Evolutionary conservation across 345 rosid species (phyloP), one percentile per base, ranked within the genome.

Genomic region (Acer campestre): DNA sequence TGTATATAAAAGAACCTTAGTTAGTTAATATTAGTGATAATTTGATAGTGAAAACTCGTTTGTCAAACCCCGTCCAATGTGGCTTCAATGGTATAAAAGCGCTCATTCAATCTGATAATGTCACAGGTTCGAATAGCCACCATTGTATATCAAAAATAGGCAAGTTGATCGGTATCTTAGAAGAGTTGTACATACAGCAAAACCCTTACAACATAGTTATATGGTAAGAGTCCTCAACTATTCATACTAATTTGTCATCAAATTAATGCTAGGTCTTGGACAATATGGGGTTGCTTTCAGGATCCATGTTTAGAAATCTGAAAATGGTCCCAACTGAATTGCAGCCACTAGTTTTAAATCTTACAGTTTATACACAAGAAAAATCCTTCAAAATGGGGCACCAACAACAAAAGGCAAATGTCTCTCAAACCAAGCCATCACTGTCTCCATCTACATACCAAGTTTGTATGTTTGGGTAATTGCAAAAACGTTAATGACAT

Each of bases 271-370:
- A 8, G 29, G 13, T 23, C 62, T 62, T 23, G 27, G 71, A 71
- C 17, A n/a, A 17, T 31, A 49, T 22, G 35, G 25, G 2, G 77
- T 67, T 73, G 77, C 61, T 29, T 56, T 72, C 68, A 29, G 25
- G 69, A 71, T 70, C 49, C 65, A 51, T 27, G 49, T 35, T 10
- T 10, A 14, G n/a, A 35, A 35, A 53, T 58, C 59, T 9, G 9
- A 27, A 70, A 42, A 42, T 77, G 70, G 69, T 29, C 81, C 72
- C n/a, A 18, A n/a, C 7, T 22, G 10, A 78, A 62, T 42, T 38
- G 66, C 31, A 53, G 59, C 77, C 73, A 73, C 81, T 66, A 18
- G 61, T 44, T 73, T 27, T 53, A 65, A 42, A 55, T 31, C 65
- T 51, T 13, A 4, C n/a, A 16, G 11, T 71, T 70, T 18, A 31